Evolutionary conservation across 106 monocot genomes (phyloP), one percentile per base, ranked within the genome.

Genomic region (Platanthera guangdongensis): DNA sequence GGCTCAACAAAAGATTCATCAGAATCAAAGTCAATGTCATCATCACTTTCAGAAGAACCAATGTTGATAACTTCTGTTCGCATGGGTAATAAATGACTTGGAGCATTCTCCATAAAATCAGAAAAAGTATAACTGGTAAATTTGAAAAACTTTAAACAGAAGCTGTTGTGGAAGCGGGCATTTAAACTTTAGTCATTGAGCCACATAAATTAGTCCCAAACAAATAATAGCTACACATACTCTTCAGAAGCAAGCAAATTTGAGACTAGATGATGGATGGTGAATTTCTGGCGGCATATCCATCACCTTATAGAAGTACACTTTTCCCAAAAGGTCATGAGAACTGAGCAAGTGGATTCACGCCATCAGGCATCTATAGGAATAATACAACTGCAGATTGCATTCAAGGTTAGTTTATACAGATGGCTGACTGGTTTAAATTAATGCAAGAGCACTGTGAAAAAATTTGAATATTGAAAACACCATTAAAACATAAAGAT

Each of bases 51-150:
- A 13, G 72, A 72, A 51, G 72, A 72, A 72, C 18, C 50, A 22
- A 72, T 72, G 19, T 50, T 16, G 21, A 72, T 72, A 21, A 72
- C 51, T 51, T 72, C 72, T 46, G 46, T 72, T 72, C 51, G 50
- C 72, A 50, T 72, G 72, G 70, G 14, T 16, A 72, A 72, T 72
- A 51, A 72, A 48, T 70, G 70, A 48, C 47, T 70, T 13, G n/a
- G 47, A 47, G 70, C 14, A 3, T 70, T 70, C 47, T 70, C 70
- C 70, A 70, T 70, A 25, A 70, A 48, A 46, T 70, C 47, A 15
- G 47, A 70, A 48, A 70, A 70, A 15, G 18, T 0, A 7, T 70
- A 47, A 25, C 47, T 70, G 9, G n/a, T 4, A 70, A 1, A 16
- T 47, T 70, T 46, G 13, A 70, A 70, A 7, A 70, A 1, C 65